phyloP scores from a whole-genome alignment of 129 eudicot genomes.

The Erigeron canadensis region DNA sequence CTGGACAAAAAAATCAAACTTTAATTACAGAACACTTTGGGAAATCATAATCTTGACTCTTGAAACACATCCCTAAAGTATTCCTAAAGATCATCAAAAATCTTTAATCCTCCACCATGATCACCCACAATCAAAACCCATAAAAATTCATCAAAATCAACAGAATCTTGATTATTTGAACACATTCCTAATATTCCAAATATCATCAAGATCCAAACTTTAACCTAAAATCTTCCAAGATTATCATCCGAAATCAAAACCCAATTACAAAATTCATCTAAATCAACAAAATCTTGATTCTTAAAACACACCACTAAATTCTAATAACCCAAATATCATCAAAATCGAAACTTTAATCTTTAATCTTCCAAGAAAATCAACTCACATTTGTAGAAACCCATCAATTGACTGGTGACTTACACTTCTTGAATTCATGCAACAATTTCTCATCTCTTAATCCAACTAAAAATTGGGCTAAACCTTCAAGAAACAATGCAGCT shows the following conservation, averaged over 20 bases:
- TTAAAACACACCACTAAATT: background rate
- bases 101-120: too few relatives aligned
- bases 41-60: background rate
- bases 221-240: background rate
- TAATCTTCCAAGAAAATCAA: background rate
- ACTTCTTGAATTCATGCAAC: constrained; percentile 47
- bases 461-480: constrained; percentile 75
- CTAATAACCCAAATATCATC: constrained; percentile 1
- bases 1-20: constrained; percentile 11
- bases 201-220: constrained; percentile 1
- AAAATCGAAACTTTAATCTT: constrained; percentile 12
- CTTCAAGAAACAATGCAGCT: constrained; percentile 78
- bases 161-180: constrained; percentile 18
- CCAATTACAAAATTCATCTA: background rate
- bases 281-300: background rate
- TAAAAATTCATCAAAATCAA: too few relatives aligned
- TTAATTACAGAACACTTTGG: constrained; percentile 24
- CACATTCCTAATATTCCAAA: background rate
- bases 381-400: background rate
- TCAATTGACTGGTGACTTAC: constrained; percentile 37
- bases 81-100: too few relatives aligned
- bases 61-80: too few relatives aligned
- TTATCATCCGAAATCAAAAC: background rate
- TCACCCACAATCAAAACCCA: too few relatives aligned
- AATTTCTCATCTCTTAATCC: constrained; percentile 67